Conservation (phyloP, 345 rosid species). For the Luvunga scandens region DNA sequence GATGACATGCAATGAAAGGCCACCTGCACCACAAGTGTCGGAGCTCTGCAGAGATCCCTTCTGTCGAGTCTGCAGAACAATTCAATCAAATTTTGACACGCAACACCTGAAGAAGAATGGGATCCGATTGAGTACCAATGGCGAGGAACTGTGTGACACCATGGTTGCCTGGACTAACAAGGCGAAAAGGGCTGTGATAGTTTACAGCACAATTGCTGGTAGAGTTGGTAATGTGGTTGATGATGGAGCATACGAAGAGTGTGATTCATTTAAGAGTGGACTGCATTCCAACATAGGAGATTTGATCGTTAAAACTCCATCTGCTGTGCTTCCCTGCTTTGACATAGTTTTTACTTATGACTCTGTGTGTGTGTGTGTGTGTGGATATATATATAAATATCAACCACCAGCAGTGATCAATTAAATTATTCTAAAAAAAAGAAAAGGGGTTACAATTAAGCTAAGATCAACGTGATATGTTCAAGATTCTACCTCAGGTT, state of each 20-base stretch:
- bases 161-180: slow-evolving; percentile 18
- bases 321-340: slow-evolving; percentile 51
- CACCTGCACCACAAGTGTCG: slow-evolving; percentile 19
- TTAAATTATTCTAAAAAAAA: too few relatives aligned
- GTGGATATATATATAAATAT: not conserved
- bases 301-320: slow-evolving; percentile 30
- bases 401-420: too few relatives aligned
- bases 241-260: slow-evolving; percentile 16
- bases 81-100: slow-evolving; percentile 32
- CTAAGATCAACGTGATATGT: too few relatives aligned
- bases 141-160: slow-evolving; percentile 34
- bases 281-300: slow-evolving; percentile 7
- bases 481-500: too few relatives aligned
- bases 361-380: not conserved
- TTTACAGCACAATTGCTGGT: slow-evolving; percentile 42
- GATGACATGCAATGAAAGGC: slow-evolving; percentile 34
- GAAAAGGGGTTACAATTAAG: too few relatives aligned
- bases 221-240: slow-evolving; percentile 15
- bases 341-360: slow-evolving; percentile 41
- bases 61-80: slow-evolving; percentile 41
- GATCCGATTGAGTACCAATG: slow-evolving; percentile 28
- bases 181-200: slow-evolving; percentile 35
- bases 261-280: slow-evolving; percentile 13
- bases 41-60: slow-evolving; percentile 36
- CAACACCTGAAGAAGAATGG: slow-evolving; percentile 23